Conservation (phyloP, 1,284 basidiomycete species). For the Flammula alnicola region DNA sequence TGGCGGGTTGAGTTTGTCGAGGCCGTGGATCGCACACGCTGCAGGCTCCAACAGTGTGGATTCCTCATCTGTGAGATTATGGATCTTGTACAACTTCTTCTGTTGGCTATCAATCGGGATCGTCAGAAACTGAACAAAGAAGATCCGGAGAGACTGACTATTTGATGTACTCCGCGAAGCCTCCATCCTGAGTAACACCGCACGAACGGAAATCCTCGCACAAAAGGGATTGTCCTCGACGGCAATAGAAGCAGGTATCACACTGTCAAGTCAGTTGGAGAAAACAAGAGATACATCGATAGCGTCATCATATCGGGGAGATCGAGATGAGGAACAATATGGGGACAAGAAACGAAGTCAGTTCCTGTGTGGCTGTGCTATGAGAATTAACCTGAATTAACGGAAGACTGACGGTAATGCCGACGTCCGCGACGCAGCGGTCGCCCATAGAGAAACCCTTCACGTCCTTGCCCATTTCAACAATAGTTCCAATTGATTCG, state of each 20-base stretch:
- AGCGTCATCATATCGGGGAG: constrained; percentile 10
- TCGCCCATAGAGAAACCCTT: constrained; percentile 74
- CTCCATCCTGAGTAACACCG: constrained; percentile 80
- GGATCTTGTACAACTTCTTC: constrained; percentile 83
- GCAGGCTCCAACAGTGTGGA: constrained; percentile 88
- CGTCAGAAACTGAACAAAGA: not conserved
- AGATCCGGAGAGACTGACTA: constrained; percentile 57
- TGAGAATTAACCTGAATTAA: no score
- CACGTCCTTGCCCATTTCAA: constrained; percentile 74
- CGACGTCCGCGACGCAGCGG: constrained; percentile 74
- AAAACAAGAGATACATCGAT: no score
- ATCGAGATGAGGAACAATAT: no score
- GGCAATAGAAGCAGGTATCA: constrained; percentile 83
- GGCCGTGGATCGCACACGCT: constrained; percentile 87
- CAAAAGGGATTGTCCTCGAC: constrained; percentile 72
- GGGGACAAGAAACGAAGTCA: constrained; percentile 4
- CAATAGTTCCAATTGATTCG: constrained; percentile 76
- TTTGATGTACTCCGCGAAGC: constrained; percentile 86
- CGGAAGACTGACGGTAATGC: constrained; percentile 29
- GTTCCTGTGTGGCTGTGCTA: constrained; percentile 20
- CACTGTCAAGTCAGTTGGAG: constrained; percentile 69
- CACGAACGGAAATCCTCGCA: constrained; percentile 83
- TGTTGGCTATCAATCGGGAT: constrained; percentile 44
- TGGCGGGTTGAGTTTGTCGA: constrained; percentile 81
- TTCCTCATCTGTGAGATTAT: constrained; percentile 85